Evolutionary conservation across 2,329 filamentous ascomycete species (phyloP).

Genomic region (Juglanconis sp.): DNA sequence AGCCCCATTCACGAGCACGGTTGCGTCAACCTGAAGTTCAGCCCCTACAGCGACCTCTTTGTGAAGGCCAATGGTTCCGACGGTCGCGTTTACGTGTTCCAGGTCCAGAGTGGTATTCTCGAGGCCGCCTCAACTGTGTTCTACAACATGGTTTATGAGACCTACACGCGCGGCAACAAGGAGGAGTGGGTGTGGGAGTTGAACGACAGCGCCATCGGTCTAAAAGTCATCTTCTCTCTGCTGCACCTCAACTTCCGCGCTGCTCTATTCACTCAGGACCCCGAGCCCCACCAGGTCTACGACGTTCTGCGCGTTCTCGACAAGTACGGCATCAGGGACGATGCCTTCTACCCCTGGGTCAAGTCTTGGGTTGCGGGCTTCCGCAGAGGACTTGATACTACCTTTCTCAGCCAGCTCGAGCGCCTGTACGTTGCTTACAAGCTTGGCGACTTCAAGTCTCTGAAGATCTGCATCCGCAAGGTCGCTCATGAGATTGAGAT

Average conservation of each 20-base stretch:
- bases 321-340: constrained; percentile 12
- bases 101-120: constrained; percentile 12
- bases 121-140: constrained; percentile 13
- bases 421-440: constrained; percentile 7
- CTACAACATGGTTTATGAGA: constrained; percentile 14
- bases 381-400: neutral
- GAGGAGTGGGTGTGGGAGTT: constrained; percentile 15
- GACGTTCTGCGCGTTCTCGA: constrained; percentile 6
- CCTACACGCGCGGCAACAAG: constrained; percentile 13
- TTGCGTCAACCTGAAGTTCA: constrained; percentile 8
- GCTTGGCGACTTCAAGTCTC: constrained; percentile 15
- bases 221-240: constrained; percentile 15
- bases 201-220: constrained; percentile 11
- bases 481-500: constrained; percentile 8
- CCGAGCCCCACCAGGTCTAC: constrained; percentile 7
- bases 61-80: constrained; percentile 7
- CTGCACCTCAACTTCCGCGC: constrained; percentile 13
- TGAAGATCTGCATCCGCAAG: constrained; percentile 9
- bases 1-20: constrained; percentile 8
- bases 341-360: constrained; percentile 7
- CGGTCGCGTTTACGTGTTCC: constrained; percentile 11
- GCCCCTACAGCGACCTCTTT: constrained; percentile 13
- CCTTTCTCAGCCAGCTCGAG: neutral
- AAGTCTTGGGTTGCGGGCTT: constrained; percentile 11
- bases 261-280: constrained; percentile 7